Conservation (phyloP, 768 basidiomycete genomes). For the Lactifluus echinatus region DNA sequence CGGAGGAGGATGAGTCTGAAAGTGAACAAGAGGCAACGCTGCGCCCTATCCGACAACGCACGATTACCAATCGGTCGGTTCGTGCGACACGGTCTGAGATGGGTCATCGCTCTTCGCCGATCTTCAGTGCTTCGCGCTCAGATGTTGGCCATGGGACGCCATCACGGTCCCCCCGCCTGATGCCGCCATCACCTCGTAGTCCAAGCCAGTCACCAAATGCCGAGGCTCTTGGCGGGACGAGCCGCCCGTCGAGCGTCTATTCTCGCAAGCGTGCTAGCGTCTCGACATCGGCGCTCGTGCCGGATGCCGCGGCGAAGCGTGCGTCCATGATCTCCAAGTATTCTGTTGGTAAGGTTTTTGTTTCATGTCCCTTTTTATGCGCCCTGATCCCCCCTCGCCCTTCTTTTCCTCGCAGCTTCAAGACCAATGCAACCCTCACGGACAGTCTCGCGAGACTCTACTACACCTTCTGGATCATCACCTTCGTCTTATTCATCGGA, state of each 20-base stretch:
- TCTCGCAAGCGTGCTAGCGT: conserved; percentile 41
- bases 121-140: not conserved
- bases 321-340: conserved; percentile 32
- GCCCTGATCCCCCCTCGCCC: not conserved
- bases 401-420: not conserved
- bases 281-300: conserved; percentile 51
- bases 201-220: not conserved
- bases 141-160: conserved; percentile 15
- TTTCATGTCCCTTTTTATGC: too few species aligned
- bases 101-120: conserved; percentile 21
- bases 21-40: conserved; percentile 29
- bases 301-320: conserved; percentile 42
- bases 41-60: conserved; percentile 29
- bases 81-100: conserved; percentile 22
- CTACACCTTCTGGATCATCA: conserved; percentile 24
- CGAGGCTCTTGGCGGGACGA: not conserved
- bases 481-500: conserved; percentile 37
- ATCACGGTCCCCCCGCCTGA: not conserved
- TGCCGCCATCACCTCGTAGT: not conserved
- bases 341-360: conserved; percentile 2
- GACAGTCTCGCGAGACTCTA: conserved; percentile 20
- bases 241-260: conserved; percentile 18
- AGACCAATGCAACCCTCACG: not conserved
- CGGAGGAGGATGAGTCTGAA: conserved; percentile 28
- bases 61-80: conserved; percentile 22